Base-by-base conservation (phyloP, 2,329 filamentous ascomycete genomes). In the Conoideocrella luteorostrata region DNA sequence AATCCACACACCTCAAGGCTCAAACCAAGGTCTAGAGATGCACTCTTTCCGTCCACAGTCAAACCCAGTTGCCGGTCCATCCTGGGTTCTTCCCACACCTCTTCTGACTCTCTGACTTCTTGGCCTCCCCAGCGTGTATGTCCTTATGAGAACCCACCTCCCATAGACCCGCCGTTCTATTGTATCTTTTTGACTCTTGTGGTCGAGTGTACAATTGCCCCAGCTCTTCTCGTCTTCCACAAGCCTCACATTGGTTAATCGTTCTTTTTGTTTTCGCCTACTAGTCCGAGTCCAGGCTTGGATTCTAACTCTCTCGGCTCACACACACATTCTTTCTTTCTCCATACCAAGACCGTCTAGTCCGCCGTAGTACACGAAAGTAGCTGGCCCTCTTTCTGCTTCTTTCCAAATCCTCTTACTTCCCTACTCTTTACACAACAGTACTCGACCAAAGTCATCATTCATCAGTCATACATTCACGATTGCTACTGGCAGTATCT, bases 71-170 rank as follows among this genome's bases (percentile, higher is more conserved):
- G 32, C 34, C 37, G 34, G 41, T 39, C 38, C 38, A 47, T 44
- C 41, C 32, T 47, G 18, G 36, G n/a, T 13, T 30, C 38, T 44
- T 44, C 38, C 41, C 45, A 44, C 41, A 39, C 45, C 35, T 36
- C 45, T 41, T 43, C 43, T 37, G 37, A 44, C 41, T 47, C 45
- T 41, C 22, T 15, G 12, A 15, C 41, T 41, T 34, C 26, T 41
- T 38, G 45, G 28, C 21, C 36, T 37, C 29, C 37, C 36, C 23
- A 24, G 32, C 18, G 11, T 29, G 22, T 15, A 6, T 34, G n/a
- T 43, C 40, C 37, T 39, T 36, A 34, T 30, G 37, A 38, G 38
- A 41, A 44, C 37, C 45, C 45, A 41, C 45, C 41, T 44, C 32
- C 41, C 22, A 29, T 24, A 32, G 45, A 41, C 45, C 45, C 45